These are phyloP conservation scores for Yamadazyma paraphyllophila DNA, from an alignment of 805 yeast species.

Conservation along the genomic window DNA sequence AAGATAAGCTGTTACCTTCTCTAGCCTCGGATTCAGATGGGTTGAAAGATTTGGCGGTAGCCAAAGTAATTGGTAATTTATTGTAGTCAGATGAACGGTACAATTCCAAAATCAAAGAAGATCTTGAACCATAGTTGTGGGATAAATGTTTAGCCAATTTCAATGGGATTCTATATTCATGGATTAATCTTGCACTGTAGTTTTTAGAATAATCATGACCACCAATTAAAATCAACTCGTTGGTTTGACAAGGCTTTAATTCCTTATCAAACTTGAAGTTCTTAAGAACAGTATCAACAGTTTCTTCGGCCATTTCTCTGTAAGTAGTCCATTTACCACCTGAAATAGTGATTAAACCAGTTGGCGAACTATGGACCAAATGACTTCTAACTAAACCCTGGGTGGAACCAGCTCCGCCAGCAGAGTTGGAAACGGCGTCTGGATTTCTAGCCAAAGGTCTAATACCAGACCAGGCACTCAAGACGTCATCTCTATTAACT, in stretches of 20 bases:
- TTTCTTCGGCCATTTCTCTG: constrained; percentile 96
- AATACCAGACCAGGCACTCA: constrained; percentile 96
- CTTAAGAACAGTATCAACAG: constrained; percentile 70
- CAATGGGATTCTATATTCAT: constrained; percentile 69
- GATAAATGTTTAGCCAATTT: constrained; percentile 79
- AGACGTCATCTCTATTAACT: constrained; percentile 84
- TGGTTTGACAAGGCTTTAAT: constrained; percentile 51
- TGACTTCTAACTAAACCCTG: constrained; percentile 92
- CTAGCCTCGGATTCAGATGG: constrained; percentile 28
- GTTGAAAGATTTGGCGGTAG: constrained; percentile 31
- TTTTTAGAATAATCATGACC: constrained; percentile 77
- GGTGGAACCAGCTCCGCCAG: constrained; percentile 52
- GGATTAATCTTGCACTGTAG: constrained; percentile 75
- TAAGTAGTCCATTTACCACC: constrained; percentile 99
- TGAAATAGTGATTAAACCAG: constrained; percentile 82
- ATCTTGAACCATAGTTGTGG: constrained; percentile 84
- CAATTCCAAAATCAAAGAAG: constrained; percentile 65
- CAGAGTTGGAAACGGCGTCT: constrained; percentile 59
- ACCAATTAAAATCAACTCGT: constrained; percentile 62
- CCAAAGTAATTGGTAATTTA: constrained; percentile 65
- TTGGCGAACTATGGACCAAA: constrained; percentile 65
- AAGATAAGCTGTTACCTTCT: constrained; percentile 37
- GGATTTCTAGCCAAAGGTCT: constrained; percentile 93
- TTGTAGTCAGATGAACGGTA: constrained; percentile 54
- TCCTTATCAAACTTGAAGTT: constrained; percentile 36